Conservation (phyloP, 2,329 filamentous ascomycete genomes). For the Gremmenia infestans region DNA sequence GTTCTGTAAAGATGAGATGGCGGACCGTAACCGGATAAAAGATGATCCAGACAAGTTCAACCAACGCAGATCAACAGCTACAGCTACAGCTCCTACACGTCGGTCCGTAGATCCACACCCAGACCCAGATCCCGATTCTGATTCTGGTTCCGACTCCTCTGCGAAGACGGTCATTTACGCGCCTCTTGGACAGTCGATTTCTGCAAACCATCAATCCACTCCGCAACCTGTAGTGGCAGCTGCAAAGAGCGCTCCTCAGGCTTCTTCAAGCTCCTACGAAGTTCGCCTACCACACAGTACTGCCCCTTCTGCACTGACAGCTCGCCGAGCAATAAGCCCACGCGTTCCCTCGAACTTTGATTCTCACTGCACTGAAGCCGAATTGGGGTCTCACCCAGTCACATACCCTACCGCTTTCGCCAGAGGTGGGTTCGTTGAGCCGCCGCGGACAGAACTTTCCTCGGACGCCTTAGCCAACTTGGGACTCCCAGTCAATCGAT, state of each 20-base stretch:
- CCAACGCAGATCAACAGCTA: too few relatives aligned
- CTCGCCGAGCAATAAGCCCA: neutral
- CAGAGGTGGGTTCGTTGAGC: neutral
- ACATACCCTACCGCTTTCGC: neutral
- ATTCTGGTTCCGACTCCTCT: neutral
- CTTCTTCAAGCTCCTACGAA: neutral
- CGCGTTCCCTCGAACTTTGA: neutral
- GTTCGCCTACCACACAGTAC: neutral
- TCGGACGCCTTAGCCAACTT: neutral
- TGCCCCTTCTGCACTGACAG: neutral
- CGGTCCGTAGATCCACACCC: neutral
- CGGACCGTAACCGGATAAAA: too few relatives aligned
- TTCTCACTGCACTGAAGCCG: neutral
- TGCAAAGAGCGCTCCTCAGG: neutral
- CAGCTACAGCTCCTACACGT: too few relatives aligned
- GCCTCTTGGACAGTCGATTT: neutral
- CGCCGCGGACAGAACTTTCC: neutral
- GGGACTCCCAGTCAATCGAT: too few relatives aligned
- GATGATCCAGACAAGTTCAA: too few relatives aligned
- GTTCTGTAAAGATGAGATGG: too few relatives aligned
- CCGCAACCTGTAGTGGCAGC: neutral
- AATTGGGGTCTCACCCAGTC: neutral
- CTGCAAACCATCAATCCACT: neutral
- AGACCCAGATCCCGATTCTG: neutral
- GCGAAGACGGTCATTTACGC: neutral